phyloP scores from a whole-genome alignment of 331 rosid species.

The Prunus yedoensis region DNA sequence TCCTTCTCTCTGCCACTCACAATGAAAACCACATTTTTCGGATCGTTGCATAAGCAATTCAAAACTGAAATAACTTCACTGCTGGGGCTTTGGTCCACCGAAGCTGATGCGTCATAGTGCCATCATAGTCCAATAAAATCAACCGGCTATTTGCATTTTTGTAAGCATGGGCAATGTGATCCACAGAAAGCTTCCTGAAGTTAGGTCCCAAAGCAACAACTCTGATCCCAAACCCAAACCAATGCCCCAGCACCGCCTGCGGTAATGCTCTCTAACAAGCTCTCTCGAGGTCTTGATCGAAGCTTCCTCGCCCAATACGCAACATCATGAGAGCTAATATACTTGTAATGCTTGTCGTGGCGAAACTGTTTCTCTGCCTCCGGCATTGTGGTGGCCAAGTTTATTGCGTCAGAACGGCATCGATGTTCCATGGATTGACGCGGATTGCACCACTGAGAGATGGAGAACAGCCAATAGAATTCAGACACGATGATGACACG shows the following conservation, averaged over 20 bases:
- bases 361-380: slow-evolving; percentile 53
- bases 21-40: slow-evolving; percentile 55
- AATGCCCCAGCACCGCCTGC: slow-evolving; percentile 53
- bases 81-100: slow-evolving; percentile 49
- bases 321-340: slow-evolving; percentile 71
- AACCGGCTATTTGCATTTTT: slow-evolving; percentile 41
- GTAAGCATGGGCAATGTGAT: slow-evolving; percentile 38
- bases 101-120: slow-evolving; percentile 60
- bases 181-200: slow-evolving; percentile 55
- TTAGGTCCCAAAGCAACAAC: slow-evolving; percentile 59
- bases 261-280: slow-evolving; percentile 55
- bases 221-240: slow-evolving; percentile 56
- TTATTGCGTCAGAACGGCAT: slow-evolving; percentile 62
- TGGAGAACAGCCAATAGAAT: slow-evolving; percentile 75
- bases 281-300: slow-evolving; percentile 70
- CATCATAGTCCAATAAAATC: slow-evolving; percentile 78
- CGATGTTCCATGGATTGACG: slow-evolving; percentile 73
- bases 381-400: slow-evolving; percentile 41
- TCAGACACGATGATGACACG: slow-evolving; percentile 70
- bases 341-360: slow-evolving; percentile 74
- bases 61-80: slow-evolving; percentile 46
- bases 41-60: slow-evolving; percentile 59
- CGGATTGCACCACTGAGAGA: slow-evolving; percentile 72
- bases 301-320: slow-evolving; percentile 68
- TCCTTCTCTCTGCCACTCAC: slow-evolving; percentile 72